Evolutionary conservation across 768 basidiomycete species (phyloP).

Genomic region (Tephrocybe sp.): DNA sequence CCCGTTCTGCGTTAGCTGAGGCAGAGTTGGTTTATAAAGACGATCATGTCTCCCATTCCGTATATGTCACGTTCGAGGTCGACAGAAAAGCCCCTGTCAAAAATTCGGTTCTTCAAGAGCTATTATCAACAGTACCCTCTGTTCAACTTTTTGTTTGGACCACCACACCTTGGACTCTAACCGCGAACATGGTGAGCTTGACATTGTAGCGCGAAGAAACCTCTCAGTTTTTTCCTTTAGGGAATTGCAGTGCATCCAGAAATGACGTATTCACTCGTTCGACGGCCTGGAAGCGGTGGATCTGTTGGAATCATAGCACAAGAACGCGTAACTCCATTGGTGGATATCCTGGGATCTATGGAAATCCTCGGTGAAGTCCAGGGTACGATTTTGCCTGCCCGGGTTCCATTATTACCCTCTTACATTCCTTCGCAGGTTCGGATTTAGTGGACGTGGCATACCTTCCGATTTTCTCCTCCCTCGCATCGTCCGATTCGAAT

Average conservation of each 20-base stretch:
- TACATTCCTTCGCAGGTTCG: conserved; percentile 29
- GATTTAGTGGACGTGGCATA: conserved; percentile 63
- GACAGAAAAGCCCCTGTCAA: conserved; percentile 25
- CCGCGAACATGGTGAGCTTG: conserved; percentile 82
- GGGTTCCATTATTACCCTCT: neutral
- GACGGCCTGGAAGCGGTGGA: conserved; percentile 15
- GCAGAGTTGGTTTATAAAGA: conserved; percentile 92
- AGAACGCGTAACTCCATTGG: conserved; percentile 43
- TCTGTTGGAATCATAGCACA: conserved; percentile 45
- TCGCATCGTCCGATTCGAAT: conserved; percentile 24
- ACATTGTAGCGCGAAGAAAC: neutral
- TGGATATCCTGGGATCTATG: conserved; percentile 31
- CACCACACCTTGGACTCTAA: conserved; percentile 96
- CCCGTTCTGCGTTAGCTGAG: conserved; percentile 90
- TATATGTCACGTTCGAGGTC: conserved; percentile 80
- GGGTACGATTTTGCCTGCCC: conserved; percentile 25
- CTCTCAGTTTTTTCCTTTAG: conserved; percentile 34
- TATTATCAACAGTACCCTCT: conserved; percentile 26
- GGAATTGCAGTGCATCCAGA: conserved; percentile 85
- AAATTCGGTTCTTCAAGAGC: conserved; percentile 25
- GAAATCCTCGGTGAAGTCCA: conserved; percentile 34
- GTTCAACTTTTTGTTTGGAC: conserved; percentile 86
- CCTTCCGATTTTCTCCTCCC: conserved; percentile 52
- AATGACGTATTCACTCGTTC: conserved; percentile 60
- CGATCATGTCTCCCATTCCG: conserved; percentile 83